Evolutionary conservation across 306 rosid species (phyloP).

Genomic region (Vigna radiata): DNA sequence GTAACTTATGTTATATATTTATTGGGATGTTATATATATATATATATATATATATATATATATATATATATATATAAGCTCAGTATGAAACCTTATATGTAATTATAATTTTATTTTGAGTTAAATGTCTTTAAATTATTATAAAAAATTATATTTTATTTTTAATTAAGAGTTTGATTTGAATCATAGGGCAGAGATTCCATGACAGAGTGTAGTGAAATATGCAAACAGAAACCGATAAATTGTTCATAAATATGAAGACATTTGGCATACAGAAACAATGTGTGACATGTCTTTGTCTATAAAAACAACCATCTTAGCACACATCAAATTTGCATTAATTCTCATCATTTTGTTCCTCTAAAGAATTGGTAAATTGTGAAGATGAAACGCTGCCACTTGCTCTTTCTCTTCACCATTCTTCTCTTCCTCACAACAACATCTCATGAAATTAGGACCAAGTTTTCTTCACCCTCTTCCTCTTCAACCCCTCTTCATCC

Average conservation of each 20-base stretch:
- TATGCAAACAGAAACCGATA: not conserved
- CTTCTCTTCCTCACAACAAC: constrained; percentile 50
- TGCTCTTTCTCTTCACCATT: constrained; percentile 47
- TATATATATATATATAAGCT: too few species aligned
- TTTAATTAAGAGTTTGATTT: not conserved
- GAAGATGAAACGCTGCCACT: constrained; percentile 60
- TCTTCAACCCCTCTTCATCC: constrained; percentile 38
- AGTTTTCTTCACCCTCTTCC: constrained; percentile 46
- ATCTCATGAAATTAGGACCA: constrained; percentile 43
- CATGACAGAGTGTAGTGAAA: not conserved
- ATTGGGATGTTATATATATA: too few species aligned
- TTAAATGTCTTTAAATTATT: too few species aligned
- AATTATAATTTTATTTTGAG: too few species aligned
- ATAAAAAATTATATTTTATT: too few species aligned
- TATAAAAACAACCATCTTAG: constrained; percentile 41
- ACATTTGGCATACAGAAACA: constrained; percentile 16
- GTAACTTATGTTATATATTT: too few species aligned
- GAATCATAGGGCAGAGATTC: constrained; percentile 26
- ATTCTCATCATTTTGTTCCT: constrained; percentile 38
- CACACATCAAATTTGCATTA: constrained; percentile 40
- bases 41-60: too few species aligned
- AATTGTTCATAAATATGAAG: constrained; percentile 11
- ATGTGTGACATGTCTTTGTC: not conserved
- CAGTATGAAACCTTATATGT: too few species aligned
- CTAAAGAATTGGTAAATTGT: not conserved